Evolutionary conservation across 148 eudicot genomes (phyloP).

Genomic region (Fagopyrum homotropicum): DNA sequence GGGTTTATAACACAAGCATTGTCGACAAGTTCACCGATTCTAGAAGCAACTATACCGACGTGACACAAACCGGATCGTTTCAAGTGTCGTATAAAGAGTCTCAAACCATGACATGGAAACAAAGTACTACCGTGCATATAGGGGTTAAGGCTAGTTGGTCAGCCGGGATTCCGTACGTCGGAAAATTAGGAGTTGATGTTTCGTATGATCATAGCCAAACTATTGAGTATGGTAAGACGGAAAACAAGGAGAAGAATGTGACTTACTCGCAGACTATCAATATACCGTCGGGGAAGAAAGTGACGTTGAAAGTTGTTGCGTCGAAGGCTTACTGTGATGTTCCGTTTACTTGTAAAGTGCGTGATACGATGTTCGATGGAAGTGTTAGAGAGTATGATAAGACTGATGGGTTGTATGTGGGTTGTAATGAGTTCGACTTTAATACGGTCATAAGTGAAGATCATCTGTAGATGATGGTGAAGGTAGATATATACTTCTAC

Average conservation of each 20-base stretch:
- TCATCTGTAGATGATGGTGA: background rate
- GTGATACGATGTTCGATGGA: background rate
- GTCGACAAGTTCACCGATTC: background rate
- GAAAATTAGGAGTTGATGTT: no score
- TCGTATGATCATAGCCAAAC: no score
- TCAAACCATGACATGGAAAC: background rate
- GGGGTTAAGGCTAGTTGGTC: background rate
- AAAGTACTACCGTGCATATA: background rate
- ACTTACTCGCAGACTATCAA: no score
- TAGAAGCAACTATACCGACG: background rate
- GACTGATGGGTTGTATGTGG: background rate
- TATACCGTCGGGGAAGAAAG: background rate
- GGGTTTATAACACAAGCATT: background rate
- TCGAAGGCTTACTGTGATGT: background rate
- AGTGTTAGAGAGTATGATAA: background rate
- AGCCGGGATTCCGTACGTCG: background rate
- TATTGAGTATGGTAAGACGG: no score
- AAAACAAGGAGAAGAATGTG: no score
- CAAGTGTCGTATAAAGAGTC: background rate
- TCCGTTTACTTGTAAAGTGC: background rate
- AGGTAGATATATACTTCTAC: no score
- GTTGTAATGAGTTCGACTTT: background rate
- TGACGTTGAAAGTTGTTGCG: background rate
- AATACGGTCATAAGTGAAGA: background rate
- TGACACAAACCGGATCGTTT: background rate